Conservation (phyloP, 345 rosid species). For the Eutrema yunnanense region DNA sequence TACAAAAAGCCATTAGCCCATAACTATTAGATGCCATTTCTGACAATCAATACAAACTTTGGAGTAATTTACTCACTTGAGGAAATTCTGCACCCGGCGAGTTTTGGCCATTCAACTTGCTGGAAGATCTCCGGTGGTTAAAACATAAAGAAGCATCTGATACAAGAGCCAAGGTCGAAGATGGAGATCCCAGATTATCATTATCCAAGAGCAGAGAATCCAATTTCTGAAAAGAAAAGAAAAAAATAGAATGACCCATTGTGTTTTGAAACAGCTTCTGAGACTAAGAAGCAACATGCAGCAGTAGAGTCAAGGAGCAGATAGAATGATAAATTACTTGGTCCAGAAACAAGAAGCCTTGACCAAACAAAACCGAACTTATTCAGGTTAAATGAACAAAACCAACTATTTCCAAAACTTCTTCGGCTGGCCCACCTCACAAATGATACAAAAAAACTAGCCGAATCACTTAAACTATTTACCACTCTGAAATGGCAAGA, state of each 20-base stretch:
- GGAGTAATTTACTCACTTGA: constrained; percentile 40
- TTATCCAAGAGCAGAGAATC: constrained; percentile 56
- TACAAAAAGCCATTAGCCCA: constrained; percentile 24
- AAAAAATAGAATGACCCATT: constrained; percentile 3
- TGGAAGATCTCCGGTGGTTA: constrained; percentile 62
- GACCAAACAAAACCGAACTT: constrained; percentile 4
- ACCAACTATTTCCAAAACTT: neutral
- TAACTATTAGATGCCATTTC: constrained; percentile 15
- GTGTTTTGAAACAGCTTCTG: neutral
- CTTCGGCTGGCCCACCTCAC: constrained; percentile 2
- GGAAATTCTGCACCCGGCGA: constrained; percentile 70
- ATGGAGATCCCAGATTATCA: constrained; percentile 47
- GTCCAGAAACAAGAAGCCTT: neutral
- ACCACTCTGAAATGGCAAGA: neutral
- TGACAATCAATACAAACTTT: neutral
- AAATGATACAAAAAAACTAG: neutral
- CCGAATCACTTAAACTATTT: neutral
- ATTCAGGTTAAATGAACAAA: neutral
- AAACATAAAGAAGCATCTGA: constrained; percentile 50
- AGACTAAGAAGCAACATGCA: neutral
- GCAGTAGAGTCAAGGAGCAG: neutral
- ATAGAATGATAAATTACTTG: neutral
- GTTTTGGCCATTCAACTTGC: constrained; percentile 77
- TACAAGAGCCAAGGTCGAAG: constrained; percentile 43
- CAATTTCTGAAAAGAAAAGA: constrained; percentile 43